These are phyloP conservation scores for Atractiella rhizophila DNA, from an alignment of 768 basidiomycete species.

Conservation along the genomic window DNA sequence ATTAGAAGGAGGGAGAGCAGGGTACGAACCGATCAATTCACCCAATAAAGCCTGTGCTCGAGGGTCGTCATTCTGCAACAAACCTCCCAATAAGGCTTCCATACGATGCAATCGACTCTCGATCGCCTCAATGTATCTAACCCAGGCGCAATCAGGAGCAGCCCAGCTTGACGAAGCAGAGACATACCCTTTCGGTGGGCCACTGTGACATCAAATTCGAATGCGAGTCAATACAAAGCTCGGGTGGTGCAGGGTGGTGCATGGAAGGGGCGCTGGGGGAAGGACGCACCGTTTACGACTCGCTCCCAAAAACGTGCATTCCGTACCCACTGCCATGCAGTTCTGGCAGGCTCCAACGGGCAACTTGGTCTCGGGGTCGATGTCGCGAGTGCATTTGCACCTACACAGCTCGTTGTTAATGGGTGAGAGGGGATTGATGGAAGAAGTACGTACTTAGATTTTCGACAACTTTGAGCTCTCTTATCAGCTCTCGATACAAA, in stretches of 20 bases:
- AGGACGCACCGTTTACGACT: conserved; percentile 17
- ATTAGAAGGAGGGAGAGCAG: neutral
- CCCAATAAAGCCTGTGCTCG: conserved; percentile 25
- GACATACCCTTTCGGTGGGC: conserved; percentile 8
- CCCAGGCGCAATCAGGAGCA: conserved; percentile 37
- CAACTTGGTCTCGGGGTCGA: conserved; percentile 5
- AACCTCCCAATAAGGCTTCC: conserved; percentile 61
- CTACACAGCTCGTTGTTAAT: conserved; percentile 9
- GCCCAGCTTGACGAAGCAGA: conserved; percentile 20
- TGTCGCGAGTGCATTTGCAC: conserved; percentile 10
- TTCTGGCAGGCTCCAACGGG: conserved; percentile 11
- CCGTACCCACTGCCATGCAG: conserved; percentile 7
- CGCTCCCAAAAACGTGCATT: conserved; percentile 16
- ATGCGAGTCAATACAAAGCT: neutral
- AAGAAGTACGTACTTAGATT: too few species aligned
- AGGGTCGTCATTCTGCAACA: conserved; percentile 34
- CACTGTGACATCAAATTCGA: neutral
- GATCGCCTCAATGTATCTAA: conserved; percentile 83
- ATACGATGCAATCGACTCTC: conserved; percentile 75
- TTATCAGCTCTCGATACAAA: neutral
- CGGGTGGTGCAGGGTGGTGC: neutral
- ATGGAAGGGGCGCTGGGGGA: neutral
- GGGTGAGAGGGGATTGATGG: too few species aligned
- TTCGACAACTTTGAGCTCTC: neutral
- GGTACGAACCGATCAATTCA: conserved; percentile 10